A percentile compares a stretch with the other conserved stretches of the same genome.
phyloP scores from a whole-genome alignment of 345 rosid species.

The Sapria himalayana region DNA sequence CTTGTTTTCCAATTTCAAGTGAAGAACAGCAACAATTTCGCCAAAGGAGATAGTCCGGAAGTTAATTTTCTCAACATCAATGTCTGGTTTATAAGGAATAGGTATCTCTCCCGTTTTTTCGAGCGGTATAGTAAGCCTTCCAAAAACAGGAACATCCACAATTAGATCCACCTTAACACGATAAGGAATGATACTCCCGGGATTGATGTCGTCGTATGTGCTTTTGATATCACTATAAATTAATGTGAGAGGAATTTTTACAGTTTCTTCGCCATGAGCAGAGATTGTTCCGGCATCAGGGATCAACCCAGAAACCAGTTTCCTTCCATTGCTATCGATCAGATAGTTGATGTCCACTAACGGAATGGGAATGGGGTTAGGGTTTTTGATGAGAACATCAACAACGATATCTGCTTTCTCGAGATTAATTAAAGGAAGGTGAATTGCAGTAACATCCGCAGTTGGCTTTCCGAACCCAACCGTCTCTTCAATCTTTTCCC shows the following conservation, averaged over 20 bases:
- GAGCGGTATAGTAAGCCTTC: conserved; percentile 69
- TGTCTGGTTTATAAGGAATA: conserved; percentile 79
- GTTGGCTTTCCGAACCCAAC: conserved; percentile 95
- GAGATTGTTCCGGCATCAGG: conserved; percentile 85
- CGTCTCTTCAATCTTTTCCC: conserved; percentile 77
- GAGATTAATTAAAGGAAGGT: conserved; percentile 62
- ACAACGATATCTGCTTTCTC: conserved; percentile 61
- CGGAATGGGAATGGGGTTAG: conserved; percentile 86
- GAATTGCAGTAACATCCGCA: conserved; percentile 65
- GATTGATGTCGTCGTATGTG: conserved; percentile 61
- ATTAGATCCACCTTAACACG: conserved; percentile 64
- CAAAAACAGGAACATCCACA: conserved; percentile 72
- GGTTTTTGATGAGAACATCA: conserved; percentile 82
- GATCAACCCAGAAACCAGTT: conserved; percentile 68
- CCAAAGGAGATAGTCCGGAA: conserved; percentile 71
- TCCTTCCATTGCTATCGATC: conserved; percentile 79
- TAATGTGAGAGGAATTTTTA: conserved; percentile 64
- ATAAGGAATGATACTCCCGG: conserved; percentile 85
- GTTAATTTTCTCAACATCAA: conserved; percentile 59
- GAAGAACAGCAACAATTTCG: conserved; percentile 74
- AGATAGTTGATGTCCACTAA: conserved; percentile 62
- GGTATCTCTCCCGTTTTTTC: conserved; percentile 96
- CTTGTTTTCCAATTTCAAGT: conserved; percentile 61
- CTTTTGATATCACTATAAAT: conserved; percentile 66
- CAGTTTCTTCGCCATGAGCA: conserved; percentile 88